Evolutionary conservation across 139 green algal genomes (phyloP).

Genomic region (Zygnema cylindricum): DNA sequence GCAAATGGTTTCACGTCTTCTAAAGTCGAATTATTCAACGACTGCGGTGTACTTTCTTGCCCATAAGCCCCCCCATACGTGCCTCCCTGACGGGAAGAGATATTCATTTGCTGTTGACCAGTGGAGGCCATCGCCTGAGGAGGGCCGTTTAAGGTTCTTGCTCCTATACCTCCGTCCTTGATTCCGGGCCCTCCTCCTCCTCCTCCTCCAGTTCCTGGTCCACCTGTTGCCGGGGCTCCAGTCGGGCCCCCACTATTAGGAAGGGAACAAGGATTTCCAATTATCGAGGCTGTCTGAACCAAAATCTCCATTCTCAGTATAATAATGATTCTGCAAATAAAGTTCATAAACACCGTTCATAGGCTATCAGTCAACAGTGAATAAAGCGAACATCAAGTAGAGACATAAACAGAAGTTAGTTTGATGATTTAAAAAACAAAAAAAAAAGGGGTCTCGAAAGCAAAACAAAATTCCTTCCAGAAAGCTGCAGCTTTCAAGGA

Average conservation of each 20-base stretch:
- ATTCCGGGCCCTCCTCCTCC: not conserved
- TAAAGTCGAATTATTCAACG: not conserved
- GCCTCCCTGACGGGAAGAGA: not conserved
- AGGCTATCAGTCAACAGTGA: too few relatives aligned
- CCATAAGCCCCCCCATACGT: not conserved
- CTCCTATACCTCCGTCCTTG: not conserved
- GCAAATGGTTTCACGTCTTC: not conserved
- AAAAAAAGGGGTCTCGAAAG: too few relatives aligned
- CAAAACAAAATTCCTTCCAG: too few relatives aligned
- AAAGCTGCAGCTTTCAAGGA: not conserved
- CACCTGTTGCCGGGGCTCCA: not conserved
- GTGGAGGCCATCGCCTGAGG: too few relatives aligned
- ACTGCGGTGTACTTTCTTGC: not conserved
- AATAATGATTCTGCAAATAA: constrained; percentile 78
- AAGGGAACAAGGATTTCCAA: constrained; percentile 60
- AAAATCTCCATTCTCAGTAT: constrained; percentile 63
- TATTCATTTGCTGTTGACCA: not conserved
- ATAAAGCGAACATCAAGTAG: too few relatives aligned
- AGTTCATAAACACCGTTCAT: too few relatives aligned
- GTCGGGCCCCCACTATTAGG: not conserved
- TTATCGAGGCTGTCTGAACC: constrained; percentile 29
- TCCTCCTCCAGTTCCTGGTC: not conserved
- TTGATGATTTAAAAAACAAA: too few relatives aligned
- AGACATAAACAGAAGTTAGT: too few relatives aligned
- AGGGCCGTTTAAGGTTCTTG: not conserved